Evolutionary conservation across 176 grass and related monocot genomes (phyloP).

Genomic region (Zea mays): DNA sequence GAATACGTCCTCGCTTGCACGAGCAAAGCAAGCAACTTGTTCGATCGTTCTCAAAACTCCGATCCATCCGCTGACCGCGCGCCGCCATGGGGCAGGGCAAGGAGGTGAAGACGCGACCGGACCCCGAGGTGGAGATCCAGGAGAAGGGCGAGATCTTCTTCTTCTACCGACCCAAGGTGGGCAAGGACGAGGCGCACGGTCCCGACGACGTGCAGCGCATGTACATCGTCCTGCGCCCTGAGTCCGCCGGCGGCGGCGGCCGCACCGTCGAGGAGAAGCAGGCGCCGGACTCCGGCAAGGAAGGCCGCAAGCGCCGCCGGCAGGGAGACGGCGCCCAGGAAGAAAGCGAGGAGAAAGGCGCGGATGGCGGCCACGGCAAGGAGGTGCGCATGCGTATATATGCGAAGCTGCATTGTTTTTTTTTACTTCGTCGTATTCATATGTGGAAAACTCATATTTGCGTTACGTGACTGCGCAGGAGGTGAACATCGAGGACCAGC

Average conservation of each 20-base stretch:
- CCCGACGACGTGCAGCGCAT: conserved; percentile 70
- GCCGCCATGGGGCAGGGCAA: conserved; percentile 61
- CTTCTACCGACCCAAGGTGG: conserved; percentile 92
- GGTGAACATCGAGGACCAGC: conserved; percentile 65
- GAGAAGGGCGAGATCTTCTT: conserved; percentile 93
- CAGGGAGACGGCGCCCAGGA: background rate
- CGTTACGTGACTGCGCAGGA: conserved; percentile 32
- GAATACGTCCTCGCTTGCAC: background rate
- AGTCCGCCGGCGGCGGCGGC: conserved; percentile 33
- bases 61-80: background rate
- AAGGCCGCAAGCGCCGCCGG: conserved; percentile 41
- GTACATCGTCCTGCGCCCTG: conserved; percentile 73
- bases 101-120: conserved; percentile 71
- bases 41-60: background rate
- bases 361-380: conserved; percentile 63
- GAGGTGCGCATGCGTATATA: conserved; percentile 2
- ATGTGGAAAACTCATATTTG: background rate
- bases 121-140: conserved; percentile 65
- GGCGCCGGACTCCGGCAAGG: conserved; percentile 61
- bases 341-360: background rate
- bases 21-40: background rate
- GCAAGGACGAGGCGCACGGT: conserved; percentile 59
- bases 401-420: background rate
- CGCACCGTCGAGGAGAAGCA: conserved; percentile 73
- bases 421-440: background rate